Evolutionary conservation across 2,329 filamentous ascomycete species (phyloP).

Genomic region (Exophiala sp.): DNA sequence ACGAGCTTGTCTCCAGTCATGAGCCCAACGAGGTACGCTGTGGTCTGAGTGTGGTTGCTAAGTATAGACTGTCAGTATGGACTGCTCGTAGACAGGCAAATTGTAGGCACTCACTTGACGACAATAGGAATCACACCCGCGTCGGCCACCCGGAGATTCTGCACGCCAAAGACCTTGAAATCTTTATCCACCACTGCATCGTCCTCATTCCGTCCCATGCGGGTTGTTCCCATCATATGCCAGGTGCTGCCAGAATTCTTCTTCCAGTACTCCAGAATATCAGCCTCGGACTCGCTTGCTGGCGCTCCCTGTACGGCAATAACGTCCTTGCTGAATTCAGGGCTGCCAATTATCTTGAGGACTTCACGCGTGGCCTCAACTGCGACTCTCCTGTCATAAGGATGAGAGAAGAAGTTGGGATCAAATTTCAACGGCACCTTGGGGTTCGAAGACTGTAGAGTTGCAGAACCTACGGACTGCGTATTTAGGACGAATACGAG

Average conservation of each 20-base stretch:
- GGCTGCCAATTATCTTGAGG: constrained; percentile 42
- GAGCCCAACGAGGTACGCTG: constrained; percentile 53
- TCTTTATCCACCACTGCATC: constrained; percentile 48
- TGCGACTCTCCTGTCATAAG: constrained; percentile 53
- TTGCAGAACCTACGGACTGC: constrained; percentile 51
- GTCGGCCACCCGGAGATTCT: constrained; percentile 41
- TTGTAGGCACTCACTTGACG: constrained; percentile 27
- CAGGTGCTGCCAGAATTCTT: constrained; percentile 47
- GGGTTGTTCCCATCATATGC: constrained; percentile 57
- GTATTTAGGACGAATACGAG: constrained; percentile 55
- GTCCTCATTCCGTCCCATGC: constrained; percentile 52
- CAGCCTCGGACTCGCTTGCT: constrained; percentile 50
- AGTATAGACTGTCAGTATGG: constrained; percentile 1
- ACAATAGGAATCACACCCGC: constrained; percentile 43
- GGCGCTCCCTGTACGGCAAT: constrained; percentile 44
- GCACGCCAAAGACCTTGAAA: constrained; percentile 39
- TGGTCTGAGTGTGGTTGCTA: constrained; percentile 52
- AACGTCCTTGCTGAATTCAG: constrained; percentile 45
- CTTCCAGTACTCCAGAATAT: constrained; percentile 49
- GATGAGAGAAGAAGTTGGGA: constrained; percentile 51
- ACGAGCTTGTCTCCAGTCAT: constrained; percentile 52
- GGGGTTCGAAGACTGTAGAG: constrained; percentile 53
- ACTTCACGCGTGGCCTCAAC: constrained; percentile 50
- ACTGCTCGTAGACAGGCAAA: neutral
- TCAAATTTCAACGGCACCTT: constrained; percentile 51